Evolutionary conservation across 805 yeast species (phyloP).

Genomic region (Pichia manshurica): DNA sequence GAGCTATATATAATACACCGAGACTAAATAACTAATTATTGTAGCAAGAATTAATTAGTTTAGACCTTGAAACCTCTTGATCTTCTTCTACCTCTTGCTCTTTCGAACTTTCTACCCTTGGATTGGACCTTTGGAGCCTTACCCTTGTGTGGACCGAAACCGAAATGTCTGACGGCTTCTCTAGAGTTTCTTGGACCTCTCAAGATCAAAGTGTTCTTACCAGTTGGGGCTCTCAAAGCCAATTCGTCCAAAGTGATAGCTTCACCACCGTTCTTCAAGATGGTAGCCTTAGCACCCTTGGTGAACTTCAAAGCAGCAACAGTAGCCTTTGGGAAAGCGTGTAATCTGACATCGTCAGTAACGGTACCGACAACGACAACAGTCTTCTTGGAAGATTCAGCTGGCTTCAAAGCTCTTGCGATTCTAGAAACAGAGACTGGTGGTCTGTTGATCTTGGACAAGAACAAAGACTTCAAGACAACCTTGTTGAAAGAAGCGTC

Average conservation of each 20-base stretch:
- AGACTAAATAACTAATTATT: neutral
- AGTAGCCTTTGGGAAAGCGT: constrained; percentile 92
- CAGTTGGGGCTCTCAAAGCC: constrained; percentile 99
- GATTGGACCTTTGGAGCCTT: constrained; percentile 98
- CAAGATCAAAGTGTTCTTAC: constrained; percentile 95
- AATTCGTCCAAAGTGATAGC: constrained; percentile 98
- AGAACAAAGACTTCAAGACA: constrained; percentile 87
- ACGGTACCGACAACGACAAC: constrained; percentile 99
- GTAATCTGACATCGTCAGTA: constrained; percentile 94
- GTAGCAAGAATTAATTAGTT: constrained; percentile 28
- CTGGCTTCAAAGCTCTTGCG: constrained; percentile 72
- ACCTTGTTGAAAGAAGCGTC: constrained; percentile 99
- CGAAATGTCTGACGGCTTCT: constrained; percentile 99
- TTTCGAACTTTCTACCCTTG: constrained; percentile 99
- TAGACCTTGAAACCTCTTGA: constrained; percentile 99
- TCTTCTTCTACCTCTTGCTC: constrained; percentile 99
- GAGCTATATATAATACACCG: constrained; percentile 3
- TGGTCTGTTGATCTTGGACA: constrained; percentile 99
- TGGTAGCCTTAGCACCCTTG: constrained; percentile 97
- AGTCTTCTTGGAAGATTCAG: constrained; percentile 84
- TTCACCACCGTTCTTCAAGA: constrained; percentile 99
- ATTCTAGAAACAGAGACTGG: constrained; percentile 96
- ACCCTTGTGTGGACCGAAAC: constrained; percentile 99
- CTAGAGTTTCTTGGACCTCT: constrained; percentile 99
- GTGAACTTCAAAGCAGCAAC: constrained; percentile 99